phyloP scores from a whole-genome alignment of 371 early-diverging fungal species.

The Thermomucor indicae-seudaticae region DNA sequence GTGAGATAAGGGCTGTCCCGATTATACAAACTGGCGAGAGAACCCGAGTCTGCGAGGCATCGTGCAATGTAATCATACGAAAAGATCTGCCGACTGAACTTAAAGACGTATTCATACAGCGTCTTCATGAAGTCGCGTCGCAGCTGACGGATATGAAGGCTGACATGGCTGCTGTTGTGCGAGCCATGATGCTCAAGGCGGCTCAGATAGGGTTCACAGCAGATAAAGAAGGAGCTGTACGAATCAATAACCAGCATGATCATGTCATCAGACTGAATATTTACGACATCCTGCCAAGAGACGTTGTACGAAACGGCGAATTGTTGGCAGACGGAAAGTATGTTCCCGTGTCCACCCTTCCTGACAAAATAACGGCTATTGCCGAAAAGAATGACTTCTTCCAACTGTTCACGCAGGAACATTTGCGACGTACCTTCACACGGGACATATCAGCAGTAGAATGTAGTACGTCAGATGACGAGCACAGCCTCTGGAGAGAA shows the following conservation, averaged over 20 bases:
- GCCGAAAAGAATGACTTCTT: too few species aligned
- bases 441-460: too few species aligned
- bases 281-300: neutral
- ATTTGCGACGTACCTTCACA: too few species aligned
- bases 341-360: too few species aligned
- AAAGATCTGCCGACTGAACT: neutral
- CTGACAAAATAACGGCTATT: too few species aligned
- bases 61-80: neutral
- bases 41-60: too few species aligned
- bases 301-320: neutral
- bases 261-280: neutral
- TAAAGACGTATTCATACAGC: neutral
- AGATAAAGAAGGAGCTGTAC: neutral
- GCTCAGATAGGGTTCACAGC: neutral
- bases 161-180: neutral
- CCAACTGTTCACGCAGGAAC: too few species aligned
- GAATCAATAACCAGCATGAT: neutral
- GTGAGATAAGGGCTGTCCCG: too few species aligned
- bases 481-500: too few species aligned
- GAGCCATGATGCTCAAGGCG: neutral
- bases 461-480: too few species aligned
- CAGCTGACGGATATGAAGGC: neutral
- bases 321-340: too few species aligned
- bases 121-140: neutral
- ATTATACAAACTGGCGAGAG: too few species aligned